These are phyloP conservation scores for Rhizopogon roseolus DNA, from an alignment of 768 basidiomycete species.

Conservation along the genomic window DNA sequence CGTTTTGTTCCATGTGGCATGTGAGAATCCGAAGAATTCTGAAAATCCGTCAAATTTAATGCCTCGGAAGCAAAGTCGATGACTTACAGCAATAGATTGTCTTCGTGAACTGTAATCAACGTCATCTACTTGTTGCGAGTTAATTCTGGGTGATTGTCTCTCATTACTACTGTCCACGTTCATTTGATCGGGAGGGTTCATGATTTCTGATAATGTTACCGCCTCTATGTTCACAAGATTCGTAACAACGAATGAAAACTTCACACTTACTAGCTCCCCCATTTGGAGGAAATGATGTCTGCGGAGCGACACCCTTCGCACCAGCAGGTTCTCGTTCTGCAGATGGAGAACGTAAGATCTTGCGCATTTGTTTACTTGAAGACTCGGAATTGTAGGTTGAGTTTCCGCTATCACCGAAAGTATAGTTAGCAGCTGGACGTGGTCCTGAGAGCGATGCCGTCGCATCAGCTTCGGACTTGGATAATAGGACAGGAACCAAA, in stretches of 20 bases:
- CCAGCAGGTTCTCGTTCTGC: constrained; percentile 31
- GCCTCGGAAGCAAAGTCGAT: neutral
- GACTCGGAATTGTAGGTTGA: constrained; percentile 36
- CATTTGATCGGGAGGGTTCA: constrained; percentile 32
- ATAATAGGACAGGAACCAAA: constrained; percentile 7
- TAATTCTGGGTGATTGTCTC: constrained; percentile 22
- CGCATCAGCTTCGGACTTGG: constrained; percentile 19
- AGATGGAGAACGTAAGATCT: constrained; percentile 56
- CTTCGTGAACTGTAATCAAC: constrained; percentile 70
- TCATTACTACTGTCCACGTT: constrained; percentile 30
- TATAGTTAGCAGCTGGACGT: constrained; percentile 62
- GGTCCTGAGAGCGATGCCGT: constrained; percentile 36
- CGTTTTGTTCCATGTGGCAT: constrained; percentile 67
- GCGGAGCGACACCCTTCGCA: constrained; percentile 14
- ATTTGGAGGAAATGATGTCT: constrained; percentile 14
- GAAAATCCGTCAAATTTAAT: constrained; percentile 3
- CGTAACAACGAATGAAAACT: constrained; percentile 7
- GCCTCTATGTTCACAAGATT: constrained; percentile 6
- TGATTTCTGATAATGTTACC: constrained; percentile 22
- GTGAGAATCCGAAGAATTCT: constrained; percentile 36
- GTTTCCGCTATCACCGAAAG: constrained; percentile 51
- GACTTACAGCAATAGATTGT: constrained; percentile 65
- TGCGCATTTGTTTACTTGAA: constrained; percentile 39
- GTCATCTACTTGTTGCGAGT: constrained; percentile 37
- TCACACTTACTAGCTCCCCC: constrained; percentile 18